Evolutionary conservation across 2,329 filamentous ascomycete species (phyloP).

Genomic region (Sporothrix sp.): DNA sequence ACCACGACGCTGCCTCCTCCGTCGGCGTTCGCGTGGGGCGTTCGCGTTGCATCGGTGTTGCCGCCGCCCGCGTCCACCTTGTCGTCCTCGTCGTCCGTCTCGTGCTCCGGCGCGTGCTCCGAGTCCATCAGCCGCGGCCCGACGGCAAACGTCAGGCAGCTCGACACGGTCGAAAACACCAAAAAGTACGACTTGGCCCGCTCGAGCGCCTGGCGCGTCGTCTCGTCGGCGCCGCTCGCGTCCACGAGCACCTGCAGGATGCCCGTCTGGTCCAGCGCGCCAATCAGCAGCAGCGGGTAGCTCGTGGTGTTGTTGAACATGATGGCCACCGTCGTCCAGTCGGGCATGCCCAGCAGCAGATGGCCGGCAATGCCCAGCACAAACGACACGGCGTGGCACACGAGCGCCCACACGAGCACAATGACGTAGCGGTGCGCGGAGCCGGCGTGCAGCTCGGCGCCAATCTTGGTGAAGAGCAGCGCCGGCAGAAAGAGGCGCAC

Average conservation of each 20-base stretch:
- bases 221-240: slow-evolving; percentile 27
- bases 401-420: slow-evolving; percentile 33
- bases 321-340: slow-evolving; percentile 36
- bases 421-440: slow-evolving; percentile 30
- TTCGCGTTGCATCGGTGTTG: too few relatives aligned
- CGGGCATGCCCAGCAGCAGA: slow-evolving; percentile 31
- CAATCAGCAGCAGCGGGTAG: slow-evolving; percentile 36
- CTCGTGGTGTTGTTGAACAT: slow-evolving; percentile 42
- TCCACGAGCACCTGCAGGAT: slow-evolving; percentile 40
- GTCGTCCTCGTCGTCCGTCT: slow-evolving; percentile 20
- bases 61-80: too few relatives aligned
- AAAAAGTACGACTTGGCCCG: slow-evolving; percentile 57
- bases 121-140: slow-evolving; percentile 48
- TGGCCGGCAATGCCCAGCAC: slow-evolving; percentile 30
- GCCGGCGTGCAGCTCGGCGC: slow-evolving; percentile 30
- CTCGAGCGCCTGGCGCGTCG: slow-evolving; percentile 38
- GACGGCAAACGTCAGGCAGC: slow-evolving; percentile 54
- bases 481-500: slow-evolving; percentile 39
- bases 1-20: background rate
- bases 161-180: slow-evolving; percentile 54
- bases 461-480: slow-evolving; percentile 36
- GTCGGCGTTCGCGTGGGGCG: background rate
- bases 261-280: slow-evolving; percentile 39
- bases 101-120: slow-evolving; percentile 29
- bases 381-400: slow-evolving; percentile 32